These are phyloP conservation scores for Codiaeum variegatum DNA, from an alignment of 441 rosid species.

Conservation along the genomic window DNA sequence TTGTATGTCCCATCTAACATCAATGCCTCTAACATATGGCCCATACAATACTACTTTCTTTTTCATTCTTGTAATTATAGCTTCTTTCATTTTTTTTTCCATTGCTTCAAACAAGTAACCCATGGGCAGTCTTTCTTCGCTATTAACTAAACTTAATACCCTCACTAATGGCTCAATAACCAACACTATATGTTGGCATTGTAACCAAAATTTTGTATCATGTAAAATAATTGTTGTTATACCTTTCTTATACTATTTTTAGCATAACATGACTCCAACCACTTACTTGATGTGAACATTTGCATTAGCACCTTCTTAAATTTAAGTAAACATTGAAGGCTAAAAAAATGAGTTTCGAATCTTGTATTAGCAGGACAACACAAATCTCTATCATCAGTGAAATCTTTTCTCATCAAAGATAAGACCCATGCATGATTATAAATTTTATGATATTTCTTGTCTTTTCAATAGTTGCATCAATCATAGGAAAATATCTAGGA, in stretches of 20 bases:
- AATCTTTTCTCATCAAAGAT: slow-evolving; percentile 11
- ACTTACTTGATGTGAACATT: not conserved
- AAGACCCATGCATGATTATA: slow-evolving; percentile 10
- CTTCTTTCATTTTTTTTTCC: not conserved
- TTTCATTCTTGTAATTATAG: not conserved
- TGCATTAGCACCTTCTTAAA: not conserved
- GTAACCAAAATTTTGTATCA: not conserved
- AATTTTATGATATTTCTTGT: not conserved
- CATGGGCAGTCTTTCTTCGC: slow-evolving; percentile 1
- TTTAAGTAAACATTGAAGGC: not conserved
- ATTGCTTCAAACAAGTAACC: slow-evolving; percentile 2
- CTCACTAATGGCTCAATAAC: not conserved
- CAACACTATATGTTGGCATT: not conserved
- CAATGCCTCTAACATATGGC: not conserved
- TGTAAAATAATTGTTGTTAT: not conserved
- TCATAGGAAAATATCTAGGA: not conserved
- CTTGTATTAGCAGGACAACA: not conserved
- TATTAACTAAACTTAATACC: not conserved
- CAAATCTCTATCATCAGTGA: not conserved
- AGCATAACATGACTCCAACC: not conserved
- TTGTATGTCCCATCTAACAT: slow-evolving; percentile 7
- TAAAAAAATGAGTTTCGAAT: not conserved
- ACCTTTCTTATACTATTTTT: slow-evolving; percentile 3
- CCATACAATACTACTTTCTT: not conserved
- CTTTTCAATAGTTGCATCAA: slow-evolving; percentile 1